Conservation (phyloP, 345 rosid genomes). For the Dipteronia dyeriana region DNA sequence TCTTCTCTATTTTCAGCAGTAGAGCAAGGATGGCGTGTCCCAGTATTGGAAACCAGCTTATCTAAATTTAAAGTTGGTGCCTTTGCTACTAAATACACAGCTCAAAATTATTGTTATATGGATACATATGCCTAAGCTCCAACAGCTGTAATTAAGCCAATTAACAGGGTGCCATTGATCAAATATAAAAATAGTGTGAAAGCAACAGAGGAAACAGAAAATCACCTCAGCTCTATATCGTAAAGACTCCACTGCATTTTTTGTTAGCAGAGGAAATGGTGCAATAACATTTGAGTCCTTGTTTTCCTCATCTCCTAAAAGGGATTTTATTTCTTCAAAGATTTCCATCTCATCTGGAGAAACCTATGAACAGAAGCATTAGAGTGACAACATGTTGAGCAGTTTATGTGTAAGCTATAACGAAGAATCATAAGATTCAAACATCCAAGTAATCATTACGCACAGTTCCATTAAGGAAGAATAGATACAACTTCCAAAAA, state of each 20-base stretch:
- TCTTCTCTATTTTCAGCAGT: background rate
- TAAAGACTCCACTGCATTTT: constrained; percentile 81
- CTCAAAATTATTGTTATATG: background rate
- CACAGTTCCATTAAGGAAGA: background rate
- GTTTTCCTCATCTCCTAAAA: constrained; percentile 60
- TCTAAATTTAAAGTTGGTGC: background rate
- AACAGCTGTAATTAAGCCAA: background rate
- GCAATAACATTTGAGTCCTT: constrained; percentile 44
- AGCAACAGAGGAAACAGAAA: constrained; percentile 3
- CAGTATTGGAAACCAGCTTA: background rate
- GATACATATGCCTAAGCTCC: background rate
- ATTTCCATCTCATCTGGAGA: constrained; percentile 76
- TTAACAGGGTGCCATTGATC: background rate
- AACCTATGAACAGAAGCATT: constrained; percentile 50
- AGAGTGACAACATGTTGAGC: constrained; percentile 19
- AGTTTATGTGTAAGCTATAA: background rate
- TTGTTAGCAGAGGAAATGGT: constrained; percentile 69
- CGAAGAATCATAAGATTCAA: background rate
- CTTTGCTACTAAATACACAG: background rate
- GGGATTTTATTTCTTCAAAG: constrained; percentile 72
- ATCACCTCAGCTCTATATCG: constrained; percentile 92
- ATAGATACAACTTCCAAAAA: background rate
- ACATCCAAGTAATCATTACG: background rate
- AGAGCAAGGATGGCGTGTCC: background rate
- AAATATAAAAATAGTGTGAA: background rate